These are phyloP conservation scores for Mucor irregularis DNA, from an alignment of 371 early-diverging fungal genomes.

Conservation along the genomic window DNA sequence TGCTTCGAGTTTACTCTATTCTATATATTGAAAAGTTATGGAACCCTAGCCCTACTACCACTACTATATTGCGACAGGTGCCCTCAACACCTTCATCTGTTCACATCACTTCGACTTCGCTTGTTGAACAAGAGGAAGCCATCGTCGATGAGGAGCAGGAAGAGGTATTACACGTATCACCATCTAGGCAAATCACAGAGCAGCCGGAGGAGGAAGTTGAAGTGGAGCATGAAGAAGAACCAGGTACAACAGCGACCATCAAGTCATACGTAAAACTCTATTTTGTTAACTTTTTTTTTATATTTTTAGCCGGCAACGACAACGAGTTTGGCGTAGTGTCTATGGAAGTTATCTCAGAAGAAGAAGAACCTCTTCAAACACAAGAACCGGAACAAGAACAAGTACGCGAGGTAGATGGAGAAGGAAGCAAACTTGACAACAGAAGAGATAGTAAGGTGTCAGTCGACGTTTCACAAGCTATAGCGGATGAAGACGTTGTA, in stretches of 20 bases:
- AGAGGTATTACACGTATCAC: no score
- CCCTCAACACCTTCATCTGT: neutral
- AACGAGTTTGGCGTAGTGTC: no score
- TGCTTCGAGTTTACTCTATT: slow-evolving; percentile 26
- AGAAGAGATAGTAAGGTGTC: neutral
- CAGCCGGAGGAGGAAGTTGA: neutral
- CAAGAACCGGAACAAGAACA: neutral
- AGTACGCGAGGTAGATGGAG: neutral
- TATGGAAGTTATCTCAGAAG: neutral
- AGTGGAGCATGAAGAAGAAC: neutral
- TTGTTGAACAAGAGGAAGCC: no score
- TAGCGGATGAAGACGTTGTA: neutral
- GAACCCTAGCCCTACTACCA: neutral
- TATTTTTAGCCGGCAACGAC: no score
- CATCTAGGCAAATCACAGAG: no score
- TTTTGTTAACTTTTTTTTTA: neutral
- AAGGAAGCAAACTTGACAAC: neutral
- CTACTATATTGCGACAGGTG: neutral
- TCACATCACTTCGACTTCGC: no score
- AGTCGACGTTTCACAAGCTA: neutral
- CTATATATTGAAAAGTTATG: slow-evolving; percentile 22
- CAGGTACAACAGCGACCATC: no score
- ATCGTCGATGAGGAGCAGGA: no score
- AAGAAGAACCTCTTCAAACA: neutral
- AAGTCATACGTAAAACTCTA: no score